Base-by-base conservation (phyloP, 1,139 yeast species). In the Kluyveromyces sp. region DNA sequence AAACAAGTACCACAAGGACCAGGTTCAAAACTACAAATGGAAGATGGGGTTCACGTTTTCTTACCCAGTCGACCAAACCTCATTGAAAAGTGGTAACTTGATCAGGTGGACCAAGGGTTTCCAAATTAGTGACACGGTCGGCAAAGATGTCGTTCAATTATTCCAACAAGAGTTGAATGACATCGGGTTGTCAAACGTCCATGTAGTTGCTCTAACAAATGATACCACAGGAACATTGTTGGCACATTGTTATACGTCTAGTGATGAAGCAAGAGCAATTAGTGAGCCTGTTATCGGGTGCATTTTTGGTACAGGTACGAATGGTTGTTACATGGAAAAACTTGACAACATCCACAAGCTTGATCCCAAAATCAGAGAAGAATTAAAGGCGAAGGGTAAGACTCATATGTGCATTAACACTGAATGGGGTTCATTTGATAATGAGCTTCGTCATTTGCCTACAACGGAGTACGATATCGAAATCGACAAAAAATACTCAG, bases 361-460 rank as follows among this genome's bases (percentile, higher is more conserved):
- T 50, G 65, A 68, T 0, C 68, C 68, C 7, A 63, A 68, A 7
- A 56, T 70, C 4, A 73, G 72, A 26, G 67, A 71, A 37, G 44
- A 50, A 29, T 44, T 62, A 25, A 61, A 75, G 43, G 70, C 69
- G 45, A 63, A 68, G 42, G 79, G 77, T 31, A 76, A 77, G 50
- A 70, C 72, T 2, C 82, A 86, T 50, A 90, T 90, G 97, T 85
- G 88, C 49, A 75, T 90, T 60, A 90, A 90, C 70, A 89, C 96
- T 38, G 97, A 90, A 69, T 90, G 97, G 96, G 97, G 97, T 51
- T 86, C 96, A 39, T 90, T 89, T 61, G 97, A 90, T 66, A 89
- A 89, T 60, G 79, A 78, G 29, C 72, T 88, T 48, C 70, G 78
- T 54, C 71, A 79, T 40, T 72, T 89, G 55, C 97, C 96, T 49